Base-by-base conservation (phyloP, 768 basidiomycete genomes). In the Pleurotus djamor region DNA sequence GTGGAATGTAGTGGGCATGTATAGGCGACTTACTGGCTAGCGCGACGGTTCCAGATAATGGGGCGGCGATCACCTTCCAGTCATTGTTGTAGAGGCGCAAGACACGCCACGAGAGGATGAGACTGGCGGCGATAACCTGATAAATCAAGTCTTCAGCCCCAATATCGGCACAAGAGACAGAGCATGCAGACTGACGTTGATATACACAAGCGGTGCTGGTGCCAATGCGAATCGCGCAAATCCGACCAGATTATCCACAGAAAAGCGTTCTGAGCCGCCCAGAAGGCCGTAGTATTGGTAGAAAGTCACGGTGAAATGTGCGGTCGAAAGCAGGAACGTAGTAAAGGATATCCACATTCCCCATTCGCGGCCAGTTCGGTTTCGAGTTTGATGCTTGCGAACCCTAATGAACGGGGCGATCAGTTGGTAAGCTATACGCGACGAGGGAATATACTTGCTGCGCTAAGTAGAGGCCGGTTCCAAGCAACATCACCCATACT, bases 401-500 rank as follows among this genome's bases (percentile, higher is more conserved):
- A 35, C 49, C 49, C 49, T 50, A 33, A 9, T 48, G 21, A 28
- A 28, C 21, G 3, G 2, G 21, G 21, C 21, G 21, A 28, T 17
- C 13, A 3, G 10, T 32, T 35, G 10, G 16, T 50, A 7, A 28
- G 33, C 5, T 50, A 35, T 8, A 28, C 14, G 8, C 9, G 13
- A 28, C 49, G 16, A 17, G 12, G 32, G 44, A 43, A 21, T 17
- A 13, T 8, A 33, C 54, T 56, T 38, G 43, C 54, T 21, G 41
- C 28, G 54, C 36, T 9, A 56, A 32, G 32, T 56, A 56, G 21
- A 56, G n/a, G 9, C 38, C 54, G n/a, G 54, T 56, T 17, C 37
- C 54, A 13, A 56, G 28, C 41, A 56, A 45, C 54, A 56, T 56
- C 10, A 56, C 54, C 36, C 36, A 56, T 38, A 56, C 54, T 38